Conservation (phyloP, 2,329 filamentous ascomycete species). For the Fusarium chaquense region DNA sequence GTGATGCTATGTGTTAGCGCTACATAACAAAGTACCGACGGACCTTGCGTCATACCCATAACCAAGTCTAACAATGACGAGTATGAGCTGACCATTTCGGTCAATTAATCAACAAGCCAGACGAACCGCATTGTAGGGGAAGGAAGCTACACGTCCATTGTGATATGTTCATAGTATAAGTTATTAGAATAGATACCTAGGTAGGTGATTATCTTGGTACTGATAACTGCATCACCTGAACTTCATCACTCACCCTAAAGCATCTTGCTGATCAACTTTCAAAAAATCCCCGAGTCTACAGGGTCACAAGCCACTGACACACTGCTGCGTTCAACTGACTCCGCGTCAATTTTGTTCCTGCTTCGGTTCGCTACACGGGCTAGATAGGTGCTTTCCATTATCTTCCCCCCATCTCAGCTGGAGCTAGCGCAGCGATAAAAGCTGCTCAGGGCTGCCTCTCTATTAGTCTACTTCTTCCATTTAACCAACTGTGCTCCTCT, state of each 20-base stretch:
- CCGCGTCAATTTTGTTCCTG: constrained; percentile 47
- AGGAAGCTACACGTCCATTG: neutral
- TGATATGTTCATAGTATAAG: neutral
- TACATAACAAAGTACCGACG: constrained; percentile 15
- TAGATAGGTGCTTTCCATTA: neutral
- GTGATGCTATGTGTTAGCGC: constrained; percentile 18
- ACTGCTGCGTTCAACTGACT: constrained; percentile 45
- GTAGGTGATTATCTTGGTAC: neutral
- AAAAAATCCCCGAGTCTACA: constrained; percentile 24
- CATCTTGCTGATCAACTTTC: constrained; percentile 32
- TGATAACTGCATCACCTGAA: constrained; percentile 39
- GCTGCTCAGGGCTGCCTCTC: constrained; percentile 39
- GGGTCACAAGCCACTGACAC: constrained; percentile 51
- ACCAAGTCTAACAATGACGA: constrained; percentile 16
- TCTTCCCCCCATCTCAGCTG: constrained; percentile 25
- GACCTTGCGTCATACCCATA: constrained; percentile 25
- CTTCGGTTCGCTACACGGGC: constrained; percentile 39
- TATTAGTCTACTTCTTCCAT: constrained; percentile 32
- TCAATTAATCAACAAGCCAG: neutral
- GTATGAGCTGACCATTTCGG: neutral
- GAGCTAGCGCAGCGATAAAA: constrained; percentile 48
- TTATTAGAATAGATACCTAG: constrained; percentile 20
- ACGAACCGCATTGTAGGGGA: neutral
- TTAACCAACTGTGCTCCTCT: constrained; percentile 21
- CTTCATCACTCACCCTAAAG: constrained; percentile 20